Conservation (phyloP, 164 flowering plant species). For the Magnolia sinica region DNA sequence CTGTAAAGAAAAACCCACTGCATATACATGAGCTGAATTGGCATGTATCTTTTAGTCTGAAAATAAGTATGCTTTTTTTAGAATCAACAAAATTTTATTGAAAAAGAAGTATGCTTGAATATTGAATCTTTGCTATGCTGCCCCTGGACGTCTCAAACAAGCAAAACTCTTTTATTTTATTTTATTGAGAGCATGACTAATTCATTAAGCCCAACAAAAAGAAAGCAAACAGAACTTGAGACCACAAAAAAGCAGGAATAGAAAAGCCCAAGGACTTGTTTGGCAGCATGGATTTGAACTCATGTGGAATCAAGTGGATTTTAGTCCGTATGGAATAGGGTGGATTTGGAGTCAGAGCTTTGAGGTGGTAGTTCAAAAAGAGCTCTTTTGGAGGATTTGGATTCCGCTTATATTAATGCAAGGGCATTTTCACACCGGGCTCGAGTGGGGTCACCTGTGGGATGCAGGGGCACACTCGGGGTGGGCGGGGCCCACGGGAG, state of each 20-base stretch:
- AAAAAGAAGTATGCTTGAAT: not conserved
- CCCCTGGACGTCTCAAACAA: not conserved
- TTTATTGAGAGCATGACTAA: not conserved
- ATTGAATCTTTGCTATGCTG: not conserved
- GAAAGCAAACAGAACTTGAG: not conserved
- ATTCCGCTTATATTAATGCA: too few species aligned
- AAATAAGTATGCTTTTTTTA: not conserved
- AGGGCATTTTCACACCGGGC: too few species aligned
- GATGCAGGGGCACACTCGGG: too few species aligned
- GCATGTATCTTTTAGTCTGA: not conserved
- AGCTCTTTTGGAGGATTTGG: too few species aligned
- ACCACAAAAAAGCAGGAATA: not conserved
- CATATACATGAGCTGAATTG: not conserved
- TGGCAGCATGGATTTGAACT: too few species aligned
- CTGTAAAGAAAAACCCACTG: constrained; percentile 34
- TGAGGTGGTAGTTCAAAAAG: too few species aligned
- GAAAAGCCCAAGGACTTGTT: not conserved
- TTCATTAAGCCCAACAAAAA: not conserved
- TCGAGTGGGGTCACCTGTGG: too few species aligned
- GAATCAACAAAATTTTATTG: not conserved
- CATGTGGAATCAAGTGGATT: too few species aligned
- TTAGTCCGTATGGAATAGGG: too few species aligned
- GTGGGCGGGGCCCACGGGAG: too few species aligned
- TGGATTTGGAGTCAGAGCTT: too few species aligned
- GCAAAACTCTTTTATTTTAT: not conserved